Evolutionary conservation across 2,329 filamentous ascomycete species (phyloP).

Genomic region (Aschersonia sp.): DNA sequence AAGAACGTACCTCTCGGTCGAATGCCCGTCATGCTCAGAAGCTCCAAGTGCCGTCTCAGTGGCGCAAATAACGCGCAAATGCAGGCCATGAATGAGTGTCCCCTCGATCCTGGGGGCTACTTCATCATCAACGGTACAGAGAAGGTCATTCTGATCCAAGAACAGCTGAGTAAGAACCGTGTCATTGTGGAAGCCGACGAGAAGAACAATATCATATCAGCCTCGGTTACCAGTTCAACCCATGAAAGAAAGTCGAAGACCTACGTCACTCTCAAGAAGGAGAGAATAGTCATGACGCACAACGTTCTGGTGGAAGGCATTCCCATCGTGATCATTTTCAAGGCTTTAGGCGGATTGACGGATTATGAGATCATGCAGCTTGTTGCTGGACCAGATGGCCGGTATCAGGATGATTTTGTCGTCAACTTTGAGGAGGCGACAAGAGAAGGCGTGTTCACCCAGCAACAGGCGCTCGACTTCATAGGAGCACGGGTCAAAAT

Average conservation of each 20-base stretch:
- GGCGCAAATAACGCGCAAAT: slow-evolving; percentile 78
- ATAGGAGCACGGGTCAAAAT: slow-evolving; percentile 81
- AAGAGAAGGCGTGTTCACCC: slow-evolving; percentile 73
- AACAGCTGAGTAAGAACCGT: slow-evolving; percentile 97
- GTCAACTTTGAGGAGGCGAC: slow-evolving; percentile 91
- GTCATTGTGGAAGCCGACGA: slow-evolving; percentile 90
- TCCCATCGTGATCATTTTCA: slow-evolving; percentile 87
- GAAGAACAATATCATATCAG: slow-evolving; percentile 87
- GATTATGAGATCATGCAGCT: slow-evolving; percentile 92
- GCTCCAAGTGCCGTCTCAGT: slow-evolving; percentile 78
- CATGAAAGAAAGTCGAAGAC: slow-evolving; percentile 97
- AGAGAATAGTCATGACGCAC: slow-evolving; percentile 76
- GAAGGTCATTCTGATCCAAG: slow-evolving; percentile 96
- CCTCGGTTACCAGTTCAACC: slow-evolving; percentile 94
- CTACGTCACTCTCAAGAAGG: slow-evolving; percentile 89
- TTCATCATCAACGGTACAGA: slow-evolving; percentile 97
- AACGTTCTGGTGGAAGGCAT: slow-evolving; percentile 88
- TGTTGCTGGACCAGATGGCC: slow-evolving; percentile 72
- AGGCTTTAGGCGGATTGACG: slow-evolving; percentile 84
- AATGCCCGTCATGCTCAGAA: slow-evolving; percentile 94
- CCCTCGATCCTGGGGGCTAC: slow-evolving; percentile 90
- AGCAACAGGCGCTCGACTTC: slow-evolving; percentile 90
- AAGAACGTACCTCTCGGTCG: slow-evolving; percentile 72
- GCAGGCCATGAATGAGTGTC: slow-evolving; percentile 88
- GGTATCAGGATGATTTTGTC: slow-evolving; percentile 88